Base-by-base conservation (phyloP, 139 green algal species). In the Chlorella sp. region DNA sequence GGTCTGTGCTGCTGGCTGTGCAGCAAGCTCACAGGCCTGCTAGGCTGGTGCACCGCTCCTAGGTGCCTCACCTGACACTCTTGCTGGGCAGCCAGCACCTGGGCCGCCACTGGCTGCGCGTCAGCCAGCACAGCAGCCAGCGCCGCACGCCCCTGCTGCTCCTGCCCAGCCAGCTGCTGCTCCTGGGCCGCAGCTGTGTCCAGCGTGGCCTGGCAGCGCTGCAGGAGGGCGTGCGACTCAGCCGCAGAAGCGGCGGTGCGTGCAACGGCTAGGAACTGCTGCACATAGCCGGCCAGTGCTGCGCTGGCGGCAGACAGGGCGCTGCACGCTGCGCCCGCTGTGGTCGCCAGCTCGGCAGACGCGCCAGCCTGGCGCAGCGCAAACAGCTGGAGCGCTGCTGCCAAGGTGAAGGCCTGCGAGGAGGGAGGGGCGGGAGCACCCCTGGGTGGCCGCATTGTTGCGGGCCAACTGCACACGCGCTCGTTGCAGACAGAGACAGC, bases 351-450 rank as follows among this genome's bases (percentile, higher is more conserved):
- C 46, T 41, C 32, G 13, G 28, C 34, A n/a, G 69, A 28, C 3
- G 24, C n/a, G 40, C 79, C 64, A 17, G 34, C 73, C 14, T 68
- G 28, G 24, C 88, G 85, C 34, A 89, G 90, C 0, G 81, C 70
- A 44, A 94, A 92, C 34, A 95, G 85, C 48, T 87, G 88, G 36
- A 96, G 88, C 1, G 86, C 85, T 19, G 94, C 88, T 1, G 89
- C 90, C 14, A 89, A 75, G 34, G 94, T 92, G 83, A 94, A 79
- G 2, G 82, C 86, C 88, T 32, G 84, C 88, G 80, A 40, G 65
- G 0, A 1, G 7, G 32, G 14, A 34, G 65, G 30, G 32, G n/a
- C 19, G 26, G 26, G 41, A 58, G 70, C 28, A 9, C 11, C 22
- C 22, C 22, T 68, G 60, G 60, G 60, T 34, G 22, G 60, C 9